Evolutionary conservation across 805 yeast species (phyloP), one percentile per base, ranked within the genome.

Genomic region (Sugiyamaella marilandica): DNA sequence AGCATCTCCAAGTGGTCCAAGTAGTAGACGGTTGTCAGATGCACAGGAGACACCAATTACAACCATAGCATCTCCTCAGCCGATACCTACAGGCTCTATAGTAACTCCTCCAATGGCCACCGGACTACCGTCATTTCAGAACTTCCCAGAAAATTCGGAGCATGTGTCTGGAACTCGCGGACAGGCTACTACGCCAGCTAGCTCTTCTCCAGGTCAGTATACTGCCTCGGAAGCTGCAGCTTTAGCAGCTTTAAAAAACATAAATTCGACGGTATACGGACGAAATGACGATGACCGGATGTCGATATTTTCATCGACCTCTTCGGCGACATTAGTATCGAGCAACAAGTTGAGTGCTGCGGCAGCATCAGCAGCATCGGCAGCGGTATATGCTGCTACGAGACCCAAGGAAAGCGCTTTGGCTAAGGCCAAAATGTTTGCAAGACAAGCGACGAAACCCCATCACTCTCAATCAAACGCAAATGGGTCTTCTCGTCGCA

Each of bases 351-450:
- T 58, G 19, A 50, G 56, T 21, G 56, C 45, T 9, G 65, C 62
- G 1, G 69, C 70, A 2, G 68, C 67, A 4, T 57, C 69, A 4
- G 47, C 49, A 10, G 64, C 64, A 1, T 69, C 70, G 1, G 68
- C 68, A 13, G 43, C 43, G 19, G 68, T 65, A 2, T 55, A 65
- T 11, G 62, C 67, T 13, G 45, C 61, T 37, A 52, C 55, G 14
- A 39, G 19, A 16, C 59, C 62, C 2, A 62, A 57, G 45, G 64
- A 56, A 53, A 55, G 58, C 16, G 59, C 61, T 7, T 49, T 57
- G 33, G 46, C 67, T 29, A 68, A 67, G 56, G 59, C 68, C 19
- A 68, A 68, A 53, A 56, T 66, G 64, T 69, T 69, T 55, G 64
- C 69, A 13, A 62, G 67, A 41, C 65, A 65, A 11, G 65, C 65